Conservation (phyloP, 768 basidiomycete genomes). For the Exidia glandulosa region DNA sequence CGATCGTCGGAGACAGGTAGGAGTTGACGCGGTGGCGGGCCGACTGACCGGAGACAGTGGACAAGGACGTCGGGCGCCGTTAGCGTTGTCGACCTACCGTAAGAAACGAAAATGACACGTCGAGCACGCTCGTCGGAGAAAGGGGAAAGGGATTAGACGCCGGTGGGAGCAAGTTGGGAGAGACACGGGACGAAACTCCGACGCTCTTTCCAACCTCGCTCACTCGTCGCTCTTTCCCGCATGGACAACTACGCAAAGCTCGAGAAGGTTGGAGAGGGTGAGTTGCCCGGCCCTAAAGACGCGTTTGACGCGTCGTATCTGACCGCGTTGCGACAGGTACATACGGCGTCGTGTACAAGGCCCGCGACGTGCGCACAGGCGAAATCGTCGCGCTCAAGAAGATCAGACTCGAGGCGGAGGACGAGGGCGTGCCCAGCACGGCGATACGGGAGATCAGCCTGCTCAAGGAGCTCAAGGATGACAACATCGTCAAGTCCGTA, state of each 20-base stretch:
- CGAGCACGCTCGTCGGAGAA: too few species aligned
- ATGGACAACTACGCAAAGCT: constrained; percentile 82
- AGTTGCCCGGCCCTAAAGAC: constrained; percentile 28
- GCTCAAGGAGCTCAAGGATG: constrained; percentile 91
- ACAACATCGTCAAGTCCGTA: constrained; percentile 83
- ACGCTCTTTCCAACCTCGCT: too few species aligned
- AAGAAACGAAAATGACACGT: too few species aligned
- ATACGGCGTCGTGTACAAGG: constrained; percentile 98
- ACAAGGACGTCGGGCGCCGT: too few species aligned
- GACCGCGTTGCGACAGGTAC: constrained; percentile 48
- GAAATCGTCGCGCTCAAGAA: constrained; percentile 95
- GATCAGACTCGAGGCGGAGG: constrained; percentile 95
- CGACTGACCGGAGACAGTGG: too few species aligned
- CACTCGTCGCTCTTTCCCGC: too few species aligned
- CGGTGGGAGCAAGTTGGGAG: too few species aligned
- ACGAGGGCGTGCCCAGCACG: constrained; percentile 96
- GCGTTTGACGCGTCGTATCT: not conserved
- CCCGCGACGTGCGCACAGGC: constrained; percentile 67
- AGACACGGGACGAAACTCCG: too few species aligned
- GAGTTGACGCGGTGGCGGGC: too few species aligned
- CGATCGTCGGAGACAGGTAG: too few species aligned
- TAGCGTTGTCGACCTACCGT: too few species aligned
- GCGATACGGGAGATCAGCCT: constrained; percentile 97
- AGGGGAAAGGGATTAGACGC: too few species aligned
- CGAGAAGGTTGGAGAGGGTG: constrained; percentile 86